phyloP scores from a whole-genome alignment of 352 stramenopile species.

The Phytophthora lateralis region DNA sequence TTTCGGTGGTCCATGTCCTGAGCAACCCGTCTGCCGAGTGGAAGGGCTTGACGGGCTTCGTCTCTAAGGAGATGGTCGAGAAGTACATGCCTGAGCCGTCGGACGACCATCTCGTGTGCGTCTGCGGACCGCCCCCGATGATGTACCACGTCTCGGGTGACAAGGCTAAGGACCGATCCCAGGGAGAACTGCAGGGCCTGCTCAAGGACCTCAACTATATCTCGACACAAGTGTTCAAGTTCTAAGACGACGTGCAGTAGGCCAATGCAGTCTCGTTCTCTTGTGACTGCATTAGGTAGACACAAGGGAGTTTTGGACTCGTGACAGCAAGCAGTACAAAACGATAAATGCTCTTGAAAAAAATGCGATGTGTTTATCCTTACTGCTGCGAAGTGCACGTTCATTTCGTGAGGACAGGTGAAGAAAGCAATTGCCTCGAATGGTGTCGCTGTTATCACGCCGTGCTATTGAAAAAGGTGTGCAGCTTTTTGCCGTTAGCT shows the following conservation, averaged over 20 bases:
- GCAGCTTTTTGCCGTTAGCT: conserved; percentile 75
- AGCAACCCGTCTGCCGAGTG: conserved; percentile 73
- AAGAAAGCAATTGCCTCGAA: no score
- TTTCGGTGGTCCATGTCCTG: conserved; percentile 77
- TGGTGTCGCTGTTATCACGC: conserved; percentile 32
- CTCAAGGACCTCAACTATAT: conserved; percentile 88
- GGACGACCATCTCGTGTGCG: conserved; percentile 83
- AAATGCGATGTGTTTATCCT: background rate
- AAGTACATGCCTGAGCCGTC: conserved; percentile 79
- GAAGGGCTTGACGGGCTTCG: conserved; percentile 71
- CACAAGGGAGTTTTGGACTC: conserved; percentile 23
- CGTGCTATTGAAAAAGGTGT: conserved; percentile 79
- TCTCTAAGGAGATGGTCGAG: conserved; percentile 87
- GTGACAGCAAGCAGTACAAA: conserved; percentile 20
- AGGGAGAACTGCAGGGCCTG: conserved; percentile 85
- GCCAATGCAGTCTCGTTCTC: conserved; percentile 13
- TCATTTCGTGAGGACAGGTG: no score
- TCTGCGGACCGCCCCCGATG: conserved; percentile 90
- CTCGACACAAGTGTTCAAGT: conserved; percentile 85
- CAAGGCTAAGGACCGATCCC: conserved; percentile 85
- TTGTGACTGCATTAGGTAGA: conserved; percentile 5
- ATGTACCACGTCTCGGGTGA: conserved; percentile 90
- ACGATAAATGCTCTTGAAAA: conserved; percentile 3
- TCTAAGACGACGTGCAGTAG: conserved; percentile 42
- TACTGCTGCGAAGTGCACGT: background rate